phyloP scores from a whole-genome alignment of 768 basidiomycete species.

The Xerocomus potaroensis region DNA sequence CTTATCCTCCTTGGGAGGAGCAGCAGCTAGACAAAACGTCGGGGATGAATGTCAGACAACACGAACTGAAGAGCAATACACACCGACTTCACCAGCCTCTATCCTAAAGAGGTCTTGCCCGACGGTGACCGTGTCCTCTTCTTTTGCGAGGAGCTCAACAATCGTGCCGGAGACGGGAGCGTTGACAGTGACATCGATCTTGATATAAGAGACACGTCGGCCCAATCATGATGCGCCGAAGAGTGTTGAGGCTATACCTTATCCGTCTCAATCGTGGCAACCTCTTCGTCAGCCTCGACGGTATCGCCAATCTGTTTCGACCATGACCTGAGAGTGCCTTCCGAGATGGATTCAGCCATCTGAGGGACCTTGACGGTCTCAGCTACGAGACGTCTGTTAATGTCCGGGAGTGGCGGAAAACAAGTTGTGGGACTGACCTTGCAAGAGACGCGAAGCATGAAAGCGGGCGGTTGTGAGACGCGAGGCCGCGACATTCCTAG shows the following conservation, averaged over 20 bases:
- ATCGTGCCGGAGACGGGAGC: slow-evolving; percentile 87
- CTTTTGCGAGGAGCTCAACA: slow-evolving; percentile 76
- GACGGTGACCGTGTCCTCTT: slow-evolving; percentile 92
- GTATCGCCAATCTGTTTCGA: slow-evolving; percentile 88
- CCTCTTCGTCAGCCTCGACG: slow-evolving; percentile 90
- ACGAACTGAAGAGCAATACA: slow-evolving; percentile 12
- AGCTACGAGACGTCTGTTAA: slow-evolving; percentile 39
- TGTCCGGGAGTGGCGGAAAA: not conserved
- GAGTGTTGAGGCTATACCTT: slow-evolving; percentile 52
- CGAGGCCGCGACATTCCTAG: slow-evolving; percentile 44
- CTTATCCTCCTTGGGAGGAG: slow-evolving; percentile 26
- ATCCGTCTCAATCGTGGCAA: slow-evolving; percentile 98
- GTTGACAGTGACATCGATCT: slow-evolving; percentile 98
- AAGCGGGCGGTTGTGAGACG: slow-evolving; percentile 56
- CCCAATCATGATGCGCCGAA: not conserved
- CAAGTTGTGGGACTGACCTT: slow-evolving; percentile 47
- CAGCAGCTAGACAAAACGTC: slow-evolving; percentile 21
- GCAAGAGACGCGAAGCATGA: slow-evolving; percentile 64
- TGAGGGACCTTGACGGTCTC: slow-evolving; percentile 94
- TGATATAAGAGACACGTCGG: slow-evolving; percentile 7
- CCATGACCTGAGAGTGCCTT: slow-evolving; percentile 95
- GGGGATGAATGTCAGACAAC: not conserved
- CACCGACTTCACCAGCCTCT: slow-evolving; percentile 72
- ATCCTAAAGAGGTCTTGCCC: slow-evolving; percentile 93
- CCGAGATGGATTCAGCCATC: slow-evolving; percentile 98